Conservation (phyloP, 2,329 filamentous ascomycete genomes). For the Ramichloridium luteum region DNA sequence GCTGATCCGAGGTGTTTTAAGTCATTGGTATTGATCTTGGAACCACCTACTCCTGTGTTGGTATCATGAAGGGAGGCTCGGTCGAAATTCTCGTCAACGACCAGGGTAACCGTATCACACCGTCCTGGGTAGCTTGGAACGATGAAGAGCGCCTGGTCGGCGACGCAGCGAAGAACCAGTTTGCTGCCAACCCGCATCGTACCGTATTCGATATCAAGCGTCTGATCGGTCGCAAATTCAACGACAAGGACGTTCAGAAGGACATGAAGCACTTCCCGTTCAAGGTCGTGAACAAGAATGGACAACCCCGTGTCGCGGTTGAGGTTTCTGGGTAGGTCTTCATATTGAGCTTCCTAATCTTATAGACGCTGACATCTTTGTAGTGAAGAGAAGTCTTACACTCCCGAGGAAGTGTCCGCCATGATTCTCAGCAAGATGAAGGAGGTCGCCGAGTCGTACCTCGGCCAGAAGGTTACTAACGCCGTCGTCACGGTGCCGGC, state of each 20-base stretch:
- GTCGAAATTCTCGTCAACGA: slow-evolving; percentile 94
- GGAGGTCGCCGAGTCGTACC: slow-evolving; percentile 90
- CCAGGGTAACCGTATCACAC: slow-evolving; percentile 92
- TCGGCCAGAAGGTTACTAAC: slow-evolving; percentile 84
- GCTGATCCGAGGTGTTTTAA: slow-evolving; percentile 17
- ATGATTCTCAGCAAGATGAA: slow-evolving; percentile 85
- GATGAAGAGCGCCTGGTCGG: slow-evolving; percentile 94
- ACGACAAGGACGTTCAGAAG: slow-evolving; percentile 66
- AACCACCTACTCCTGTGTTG: slow-evolving; percentile 77
- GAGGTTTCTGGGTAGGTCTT: slow-evolving; percentile 43
- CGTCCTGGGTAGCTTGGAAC: slow-evolving; percentile 52
- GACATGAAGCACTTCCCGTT: slow-evolving; percentile 99
- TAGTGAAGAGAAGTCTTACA: slow-evolving; percentile 63
- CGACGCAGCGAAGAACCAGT: slow-evolving; percentile 96
- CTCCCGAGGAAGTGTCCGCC: slow-evolving; percentile 67
- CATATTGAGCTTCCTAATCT: no score
- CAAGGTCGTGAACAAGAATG: slow-evolving; percentile 80
- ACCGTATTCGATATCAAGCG: slow-evolving; percentile 40
- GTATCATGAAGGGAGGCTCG: slow-evolving; percentile 91
- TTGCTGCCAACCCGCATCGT: slow-evolving; percentile 36
- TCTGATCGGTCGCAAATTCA: slow-evolving; percentile 41
- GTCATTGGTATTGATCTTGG: slow-evolving; percentile 94
- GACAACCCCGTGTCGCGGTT: slow-evolving; percentile 76
- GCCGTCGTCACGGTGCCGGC: slow-evolving; percentile 94
- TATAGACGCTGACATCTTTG: no score